Conservation (phyloP, 2,329 filamentous ascomycete genomes). For the Teratosphaeria pseudoeucalypti region DNA sequence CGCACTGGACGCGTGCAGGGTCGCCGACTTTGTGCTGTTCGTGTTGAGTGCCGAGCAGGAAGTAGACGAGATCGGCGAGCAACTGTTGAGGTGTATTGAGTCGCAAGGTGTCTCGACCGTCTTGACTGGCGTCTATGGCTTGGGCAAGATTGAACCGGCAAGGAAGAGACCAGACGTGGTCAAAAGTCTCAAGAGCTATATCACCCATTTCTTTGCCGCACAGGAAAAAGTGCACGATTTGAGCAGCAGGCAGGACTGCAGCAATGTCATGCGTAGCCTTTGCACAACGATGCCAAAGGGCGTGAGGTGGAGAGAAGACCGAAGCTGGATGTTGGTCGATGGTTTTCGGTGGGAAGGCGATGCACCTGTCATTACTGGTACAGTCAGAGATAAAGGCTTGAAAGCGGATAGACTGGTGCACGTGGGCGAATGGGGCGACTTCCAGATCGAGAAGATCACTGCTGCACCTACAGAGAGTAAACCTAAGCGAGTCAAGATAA, state of each 20-base stretch:
- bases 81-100: constrained; percentile 77
- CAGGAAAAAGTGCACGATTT: constrained; percentile 86
- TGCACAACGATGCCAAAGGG: constrained; percentile 91
- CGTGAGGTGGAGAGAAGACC: constrained; percentile 86
- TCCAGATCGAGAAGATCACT: constrained; percentile 81
- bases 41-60: constrained; percentile 73
- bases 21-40: constrained; percentile 85
- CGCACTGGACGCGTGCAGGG: constrained; percentile 73
- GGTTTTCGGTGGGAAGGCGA: constrained; percentile 58
- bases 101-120: constrained; percentile 90
- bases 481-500: constrained; percentile 43
- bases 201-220: constrained; percentile 86
- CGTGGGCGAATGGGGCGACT: constrained; percentile 87
- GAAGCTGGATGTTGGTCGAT: constrained; percentile 91
- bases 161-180: constrained; percentile 70
- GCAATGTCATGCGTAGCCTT: constrained; percentile 80
- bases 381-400: constrained; percentile 73
- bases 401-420: constrained; percentile 87
- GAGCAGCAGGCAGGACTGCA: constrained; percentile 79
- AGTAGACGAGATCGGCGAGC: constrained; percentile 73
- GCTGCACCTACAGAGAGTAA: constrained; percentile 56
- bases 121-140: constrained; percentile 63
- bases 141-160: constrained; percentile 66
- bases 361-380: constrained; percentile 57
- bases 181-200: constrained; percentile 78